Evolutionary conservation across 1,284 basidiomycete genomes (phyloP).

Genomic region (Ceratorhiza oryzae-sativae): DNA sequence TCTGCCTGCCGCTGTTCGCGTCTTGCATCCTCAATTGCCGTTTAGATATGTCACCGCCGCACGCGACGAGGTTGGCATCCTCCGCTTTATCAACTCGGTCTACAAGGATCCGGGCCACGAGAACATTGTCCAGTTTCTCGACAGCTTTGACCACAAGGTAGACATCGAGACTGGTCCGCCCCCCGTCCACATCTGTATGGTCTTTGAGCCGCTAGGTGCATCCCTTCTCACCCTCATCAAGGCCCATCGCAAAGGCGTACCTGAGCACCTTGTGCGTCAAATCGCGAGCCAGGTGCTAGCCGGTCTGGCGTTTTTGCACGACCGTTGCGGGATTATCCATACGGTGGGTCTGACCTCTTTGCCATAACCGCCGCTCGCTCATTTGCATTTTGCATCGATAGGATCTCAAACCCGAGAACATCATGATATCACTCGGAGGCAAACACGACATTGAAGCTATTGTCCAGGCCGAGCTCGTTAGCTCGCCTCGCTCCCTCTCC

Average conservation of each 20-base stretch:
- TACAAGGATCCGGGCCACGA: conserved; percentile 57
- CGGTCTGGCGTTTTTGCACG: conserved; percentile 97
- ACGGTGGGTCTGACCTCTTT: conserved; percentile 53
- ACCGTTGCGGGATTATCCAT: conserved; percentile 94
- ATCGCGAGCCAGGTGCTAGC: conserved; percentile 96
- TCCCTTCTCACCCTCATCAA: conserved; percentile 83
- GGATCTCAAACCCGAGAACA: conserved; percentile 98
- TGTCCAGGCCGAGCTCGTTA: conserved; percentile 28
- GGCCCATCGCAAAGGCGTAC: conserved; percentile 67
- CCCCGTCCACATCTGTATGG: conserved; percentile 66
- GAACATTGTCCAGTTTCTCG: conserved; percentile 89
- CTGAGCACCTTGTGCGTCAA: conserved; percentile 91
- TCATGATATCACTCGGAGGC: conserved; percentile 66
- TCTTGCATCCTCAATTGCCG: conserved; percentile 53
- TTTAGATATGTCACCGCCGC: conserved; percentile 97
- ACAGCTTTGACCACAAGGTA: conserved; percentile 87
- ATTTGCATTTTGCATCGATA: conserved; percentile 13
- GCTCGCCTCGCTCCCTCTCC: conserved; percentile 30
- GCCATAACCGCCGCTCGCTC: background rate
- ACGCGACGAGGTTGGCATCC: conserved; percentile 96
- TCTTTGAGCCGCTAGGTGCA: conserved; percentile 98
- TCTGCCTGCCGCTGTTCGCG: background rate
- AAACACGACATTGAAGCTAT: conserved; percentile 35
- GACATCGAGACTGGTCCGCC: background rate
- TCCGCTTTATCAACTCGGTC: conserved; percentile 73